Evolutionary conservation across 2,329 filamentous ascomycete species (phyloP), one percentile per base, ranked within the genome.

Genomic region (Penicillium frequentans): DNA sequence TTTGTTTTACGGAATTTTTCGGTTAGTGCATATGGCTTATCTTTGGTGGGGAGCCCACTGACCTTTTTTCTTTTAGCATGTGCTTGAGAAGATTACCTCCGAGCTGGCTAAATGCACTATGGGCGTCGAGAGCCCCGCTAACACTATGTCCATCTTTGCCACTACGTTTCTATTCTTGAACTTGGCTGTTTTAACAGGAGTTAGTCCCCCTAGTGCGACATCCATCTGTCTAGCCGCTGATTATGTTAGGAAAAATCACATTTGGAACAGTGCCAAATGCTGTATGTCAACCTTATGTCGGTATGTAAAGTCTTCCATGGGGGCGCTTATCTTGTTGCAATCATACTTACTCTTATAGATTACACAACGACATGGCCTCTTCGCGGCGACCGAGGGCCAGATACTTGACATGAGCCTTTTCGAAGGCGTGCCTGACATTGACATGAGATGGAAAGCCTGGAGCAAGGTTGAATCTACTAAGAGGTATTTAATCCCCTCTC

Each of bases 381-480:
- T 84, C 55, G 75, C 76, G 14, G 75, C 77, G 4, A 79, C 73
- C 5, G 81, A 83, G 60, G 73, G 76, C 10, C 74, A 76, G 56
- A 66, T 71, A 14, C 67, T 79, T 1, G 73, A 77, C 39, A 72
- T 71, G 56, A 68, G 69, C 19, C 64, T 81, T 3, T 75, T 81
- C 23, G 77, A 79, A 26, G 58, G 64, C 5, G 71, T 80, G 7
- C 67, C 75, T 14, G 76, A 80, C 58, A 71, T 78, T 33, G 77
- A 81, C 49, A 68, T 73, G 24, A 70, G 75, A 61, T 84, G 81
- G 81, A 81, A 79, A 61, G 77, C 79, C 2, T 84, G 81, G 81
- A 75, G 77, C 58, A 78, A 79, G 49, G 74, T 83, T 8, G 81
- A 84, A 66, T 82, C 79, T 47, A 74, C 73, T 0, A 83, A 83